Conservation (phyloP, 305 asterid species). For the Fraxinus xanthoxyloides region DNA sequence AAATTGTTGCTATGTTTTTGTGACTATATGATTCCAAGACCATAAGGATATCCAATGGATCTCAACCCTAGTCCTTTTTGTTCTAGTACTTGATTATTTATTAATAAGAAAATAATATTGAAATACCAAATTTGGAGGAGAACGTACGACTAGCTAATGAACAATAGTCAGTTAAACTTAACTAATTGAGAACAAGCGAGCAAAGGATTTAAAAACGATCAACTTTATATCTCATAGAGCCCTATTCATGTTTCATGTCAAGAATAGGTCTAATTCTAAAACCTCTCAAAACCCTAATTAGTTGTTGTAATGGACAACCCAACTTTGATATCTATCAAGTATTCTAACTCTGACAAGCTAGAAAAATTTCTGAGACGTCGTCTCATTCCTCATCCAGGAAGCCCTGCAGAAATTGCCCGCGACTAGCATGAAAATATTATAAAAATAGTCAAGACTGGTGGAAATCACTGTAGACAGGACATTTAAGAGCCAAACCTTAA, state of each 20-base stretch:
- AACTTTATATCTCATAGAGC: neutral
- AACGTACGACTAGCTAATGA: too few species aligned
- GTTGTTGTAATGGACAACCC: neutral
- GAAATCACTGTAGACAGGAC: neutral
- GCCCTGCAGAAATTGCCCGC: neutral
- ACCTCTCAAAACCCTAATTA: neutral
- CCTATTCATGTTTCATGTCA: neutral
- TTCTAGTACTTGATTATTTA: too few species aligned
- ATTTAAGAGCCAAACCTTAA: neutral
- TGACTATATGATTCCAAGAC: neutral
- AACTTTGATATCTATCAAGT: neutral
- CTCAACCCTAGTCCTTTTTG: too few species aligned
- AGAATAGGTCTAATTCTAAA: neutral
- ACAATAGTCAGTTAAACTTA: too few species aligned
- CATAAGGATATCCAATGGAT: too few species aligned
- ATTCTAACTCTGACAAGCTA: neutral
- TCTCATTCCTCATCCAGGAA: neutral
- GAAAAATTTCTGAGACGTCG: neutral
- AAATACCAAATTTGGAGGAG: too few species aligned
- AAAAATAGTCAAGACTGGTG: neutral
- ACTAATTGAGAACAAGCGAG: too few species aligned
- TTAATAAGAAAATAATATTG: too few species aligned
- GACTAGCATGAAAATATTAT: neutral
- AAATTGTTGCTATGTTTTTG: neutral
- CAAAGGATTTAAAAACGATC: neutral